Percentiles rank a stretch among this genome's conserved stretches.
These are phyloP conservation scores for Neobulgaria alba DNA, from an alignment of 2,329 filamentous ascomycete genomes.

Conservation along the genomic window DNA sequence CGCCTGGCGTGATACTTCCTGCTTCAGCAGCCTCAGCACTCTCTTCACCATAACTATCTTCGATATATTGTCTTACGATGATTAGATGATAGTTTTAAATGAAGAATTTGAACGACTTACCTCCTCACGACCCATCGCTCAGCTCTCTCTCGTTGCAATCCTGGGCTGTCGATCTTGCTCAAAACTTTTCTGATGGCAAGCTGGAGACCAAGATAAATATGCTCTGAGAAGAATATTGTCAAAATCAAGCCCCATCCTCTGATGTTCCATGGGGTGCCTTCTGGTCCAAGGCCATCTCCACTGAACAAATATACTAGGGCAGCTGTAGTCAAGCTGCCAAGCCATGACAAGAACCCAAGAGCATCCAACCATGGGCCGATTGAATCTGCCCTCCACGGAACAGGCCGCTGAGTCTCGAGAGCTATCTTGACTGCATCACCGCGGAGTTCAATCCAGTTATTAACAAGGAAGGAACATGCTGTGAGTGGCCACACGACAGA, in stretches of 20 bases:
- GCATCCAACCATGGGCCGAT: conserved; percentile 90
- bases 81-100: conserved; percentile 5
- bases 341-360: conserved; percentile 84
- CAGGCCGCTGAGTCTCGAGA: conserved; percentile 77
- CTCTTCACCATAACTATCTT: conserved; percentile 58
- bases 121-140: conserved; percentile 77
- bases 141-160: conserved; percentile 73
- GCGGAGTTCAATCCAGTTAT: conserved; percentile 93
- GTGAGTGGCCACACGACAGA: conserved; percentile 94
- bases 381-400: conserved; percentile 82
- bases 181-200: conserved; percentile 65
- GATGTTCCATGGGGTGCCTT: conserved; percentile 61
- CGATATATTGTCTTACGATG: conserved; percentile 38
- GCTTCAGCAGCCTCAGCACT: conserved; percentile 40
- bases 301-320: conserved; percentile 87
- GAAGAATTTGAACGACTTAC: conserved; percentile 38
- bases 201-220: conserved; percentile 76
- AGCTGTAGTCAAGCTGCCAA: conserved; percentile 79
- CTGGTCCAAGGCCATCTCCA: conserved; percentile 54
- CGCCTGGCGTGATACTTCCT: conserved; percentile 41
- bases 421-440: conserved; percentile 94
- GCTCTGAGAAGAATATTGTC: conserved; percentile 77
- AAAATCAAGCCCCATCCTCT: conserved; percentile 74
- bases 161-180: conserved; percentile 74
- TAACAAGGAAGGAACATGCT: conserved; percentile 77